Evolutionary conservation across 441 rosid species (phyloP).

Genomic region (Cnidoscolus chayamansa): DNA sequence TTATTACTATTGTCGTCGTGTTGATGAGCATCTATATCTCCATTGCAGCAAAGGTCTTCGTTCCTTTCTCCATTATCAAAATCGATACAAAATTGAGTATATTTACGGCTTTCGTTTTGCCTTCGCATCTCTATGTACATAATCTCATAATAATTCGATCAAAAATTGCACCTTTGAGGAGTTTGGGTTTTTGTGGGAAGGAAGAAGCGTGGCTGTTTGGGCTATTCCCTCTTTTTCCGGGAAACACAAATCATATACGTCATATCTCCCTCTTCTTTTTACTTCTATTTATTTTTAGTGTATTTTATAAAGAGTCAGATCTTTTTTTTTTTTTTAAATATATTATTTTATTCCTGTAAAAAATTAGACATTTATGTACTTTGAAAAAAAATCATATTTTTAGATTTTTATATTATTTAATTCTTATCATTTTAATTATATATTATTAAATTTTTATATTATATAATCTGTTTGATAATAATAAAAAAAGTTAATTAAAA

Average conservation of each 20-base stretch:
- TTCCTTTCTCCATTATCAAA: background rate
- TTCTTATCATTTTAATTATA: too few species aligned
- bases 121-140: constrained; percentile 5
- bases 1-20: background rate
- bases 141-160: background rate
- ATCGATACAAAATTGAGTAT: background rate
- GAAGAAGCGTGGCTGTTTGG: background rate
- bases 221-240: background rate
- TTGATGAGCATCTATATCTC: background rate
- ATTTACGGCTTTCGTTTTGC: background rate
- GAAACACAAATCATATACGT: background rate
- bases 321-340: too few species aligned
- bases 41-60: background rate
- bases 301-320: too few species aligned
- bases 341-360: too few species aligned
- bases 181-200: background rate
- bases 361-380: too few species aligned
- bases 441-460: too few species aligned
- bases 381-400: too few species aligned
- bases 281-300: too few species aligned
- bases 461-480: too few species aligned
- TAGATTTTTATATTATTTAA: too few species aligned
- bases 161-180: background rate
- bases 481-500: too few species aligned
- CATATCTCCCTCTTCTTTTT: too few species aligned